Evolutionary conservation across 2,329 filamentous ascomycete species (phyloP).

Genomic region (Penicillium sp.): DNA sequence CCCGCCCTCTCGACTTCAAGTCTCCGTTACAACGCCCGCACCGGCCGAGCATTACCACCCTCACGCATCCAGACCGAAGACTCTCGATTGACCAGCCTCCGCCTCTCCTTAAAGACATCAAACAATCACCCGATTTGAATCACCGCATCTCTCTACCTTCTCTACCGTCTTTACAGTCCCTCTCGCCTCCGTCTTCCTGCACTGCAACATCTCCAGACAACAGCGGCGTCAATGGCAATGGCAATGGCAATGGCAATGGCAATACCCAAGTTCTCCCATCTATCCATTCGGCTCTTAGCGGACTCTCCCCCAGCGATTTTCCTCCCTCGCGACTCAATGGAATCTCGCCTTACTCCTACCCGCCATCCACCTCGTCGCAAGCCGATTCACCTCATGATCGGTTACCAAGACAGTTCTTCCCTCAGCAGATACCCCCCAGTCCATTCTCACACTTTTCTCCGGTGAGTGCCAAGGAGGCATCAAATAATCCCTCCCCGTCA

Average conservation of each 20-base stretch:
- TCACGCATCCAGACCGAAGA: constrained; percentile 6
- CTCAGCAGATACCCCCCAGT: constrained; percentile 35
- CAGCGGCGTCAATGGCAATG: not conserved
- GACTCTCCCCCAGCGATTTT: constrained; percentile 36
- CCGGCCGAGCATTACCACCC: not conserved
- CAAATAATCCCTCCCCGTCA: constrained; percentile 41
- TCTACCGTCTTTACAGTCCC: constrained; percentile 42
- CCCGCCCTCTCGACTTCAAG: constrained; percentile 8
- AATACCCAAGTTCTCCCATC: constrained; percentile 45
- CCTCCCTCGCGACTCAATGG: constrained; percentile 29
- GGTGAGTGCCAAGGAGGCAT: constrained; percentile 41
- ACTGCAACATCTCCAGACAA: constrained; percentile 39
- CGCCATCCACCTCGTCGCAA: constrained; percentile 31
- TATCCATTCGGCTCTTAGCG: constrained; percentile 43
- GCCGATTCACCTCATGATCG: constrained; percentile 36
- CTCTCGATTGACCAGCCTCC: constrained; percentile 10
- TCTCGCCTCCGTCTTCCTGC: constrained; percentile 38
- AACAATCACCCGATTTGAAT: constrained; percentile 36
- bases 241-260: constrained; percentile 9
- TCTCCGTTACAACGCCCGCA: constrained; percentile 12
- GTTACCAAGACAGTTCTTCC: constrained; percentile 34
- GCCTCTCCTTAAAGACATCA: constrained; percentile 35
- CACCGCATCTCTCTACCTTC: constrained; percentile 42
- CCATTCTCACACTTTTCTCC: constrained; percentile 45
- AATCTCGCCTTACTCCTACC: constrained; percentile 29